Percentiles rank a stretch among this genome's conserved stretches.
Conservation (phyloP, 2,329 filamentous ascomycete species). For the Epichloe amarillans region DNA sequence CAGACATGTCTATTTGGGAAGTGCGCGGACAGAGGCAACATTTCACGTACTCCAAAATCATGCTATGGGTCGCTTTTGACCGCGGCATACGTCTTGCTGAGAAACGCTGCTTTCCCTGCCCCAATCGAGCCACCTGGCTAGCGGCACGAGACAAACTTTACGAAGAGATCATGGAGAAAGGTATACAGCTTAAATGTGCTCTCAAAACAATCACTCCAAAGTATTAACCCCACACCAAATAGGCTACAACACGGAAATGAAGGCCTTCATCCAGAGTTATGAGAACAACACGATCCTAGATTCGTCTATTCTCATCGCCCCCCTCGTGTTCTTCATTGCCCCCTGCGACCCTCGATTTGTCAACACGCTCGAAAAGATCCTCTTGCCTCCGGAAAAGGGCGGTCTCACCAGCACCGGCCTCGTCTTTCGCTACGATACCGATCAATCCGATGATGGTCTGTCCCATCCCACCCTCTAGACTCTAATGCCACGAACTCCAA, state of each 20-base stretch:
- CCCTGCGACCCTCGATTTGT: conserved; percentile 66
- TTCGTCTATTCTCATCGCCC: conserved; percentile 62
- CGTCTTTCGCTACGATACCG: conserved; percentile 62
- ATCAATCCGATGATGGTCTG: conserved; percentile 53
- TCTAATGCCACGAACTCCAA: too few species aligned
- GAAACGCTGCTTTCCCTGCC: conserved; percentile 64
- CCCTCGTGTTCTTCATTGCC: conserved; percentile 66
- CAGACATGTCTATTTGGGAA: conserved; percentile 78
- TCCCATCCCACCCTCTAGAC: background rate
- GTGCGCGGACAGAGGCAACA: conserved; percentile 63
- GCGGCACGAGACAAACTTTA: conserved; percentile 53
- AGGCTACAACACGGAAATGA: conserved; percentile 52
- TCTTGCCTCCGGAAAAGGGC: conserved; percentile 59
- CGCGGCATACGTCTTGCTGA: conserved; percentile 60
- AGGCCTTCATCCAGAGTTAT: conserved; percentile 64
- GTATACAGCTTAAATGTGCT: conserved; percentile 14
- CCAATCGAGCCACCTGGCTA: conserved; percentile 54
- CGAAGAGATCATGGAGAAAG: conserved; percentile 65
- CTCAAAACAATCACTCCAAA: background rate
- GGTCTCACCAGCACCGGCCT: conserved; percentile 63
- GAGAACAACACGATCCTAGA: conserved; percentile 58
- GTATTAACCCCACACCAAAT: background rate
- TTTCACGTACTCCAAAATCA: conserved; percentile 71
- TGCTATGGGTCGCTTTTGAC: conserved; percentile 74
- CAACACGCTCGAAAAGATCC: conserved; percentile 57